phyloP scores from a whole-genome alignment of 2,329 filamentous ascomycete species.

The Penicillium sp. region DNA sequence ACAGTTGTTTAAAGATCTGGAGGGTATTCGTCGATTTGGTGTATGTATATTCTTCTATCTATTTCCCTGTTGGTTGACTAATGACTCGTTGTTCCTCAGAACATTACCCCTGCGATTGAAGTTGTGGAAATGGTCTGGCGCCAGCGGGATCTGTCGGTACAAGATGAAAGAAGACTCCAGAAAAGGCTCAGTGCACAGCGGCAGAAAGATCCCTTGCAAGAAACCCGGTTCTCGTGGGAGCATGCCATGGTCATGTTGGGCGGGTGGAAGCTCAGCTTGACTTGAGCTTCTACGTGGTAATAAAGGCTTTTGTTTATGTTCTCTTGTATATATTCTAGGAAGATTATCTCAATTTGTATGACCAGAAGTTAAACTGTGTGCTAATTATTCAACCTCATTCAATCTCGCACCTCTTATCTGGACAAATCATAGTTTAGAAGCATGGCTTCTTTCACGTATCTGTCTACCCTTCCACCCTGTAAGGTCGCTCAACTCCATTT shows the following conservation, averaged over 20 bases:
- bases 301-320: neutral
- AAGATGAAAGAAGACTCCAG: slow-evolving; percentile 21
- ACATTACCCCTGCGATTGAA: slow-evolving; percentile 27
- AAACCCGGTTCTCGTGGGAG: slow-evolving; percentile 27
- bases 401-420: neutral
- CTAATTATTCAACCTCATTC: neutral
- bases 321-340: no score
- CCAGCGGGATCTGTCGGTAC: slow-evolving; percentile 24
- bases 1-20: slow-evolving; percentile 24
- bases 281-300: neutral
- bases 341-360: neutral
- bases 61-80: neutral
- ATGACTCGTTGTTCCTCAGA: slow-evolving; percentile 12
- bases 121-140: slow-evolving; percentile 33
- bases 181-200: neutral
- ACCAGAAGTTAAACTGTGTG: neutral
- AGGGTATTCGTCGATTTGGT: slow-evolving; percentile 26
- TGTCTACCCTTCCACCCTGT: slow-evolving; percentile 24
- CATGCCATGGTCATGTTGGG: slow-evolving; percentile 27
- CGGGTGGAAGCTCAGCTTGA: slow-evolving; percentile 29
- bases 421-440: slow-evolving; percentile 1
- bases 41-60: slow-evolving; percentile 6
- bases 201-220: neutral
- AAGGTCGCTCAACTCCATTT: slow-evolving; percentile 23
- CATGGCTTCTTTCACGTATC: slow-evolving; percentile 6